Evolutionary conservation across 1,284 basidiomycete species (phyloP).

Genomic region (Termitomyces sp.): DNA sequence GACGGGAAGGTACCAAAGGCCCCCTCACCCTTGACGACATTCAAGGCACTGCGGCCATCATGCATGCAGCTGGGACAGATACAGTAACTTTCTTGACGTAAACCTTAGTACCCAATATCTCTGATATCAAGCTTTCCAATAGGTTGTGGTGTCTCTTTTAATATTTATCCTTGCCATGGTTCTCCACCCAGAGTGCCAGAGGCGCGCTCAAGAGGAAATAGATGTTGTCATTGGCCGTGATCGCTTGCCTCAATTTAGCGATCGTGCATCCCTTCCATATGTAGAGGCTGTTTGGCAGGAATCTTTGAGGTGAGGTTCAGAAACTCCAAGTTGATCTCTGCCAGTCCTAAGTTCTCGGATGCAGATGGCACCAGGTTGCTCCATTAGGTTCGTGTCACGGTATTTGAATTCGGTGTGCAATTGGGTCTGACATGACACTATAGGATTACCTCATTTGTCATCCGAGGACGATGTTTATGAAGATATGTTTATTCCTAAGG

Average conservation of each 20-base stretch:
- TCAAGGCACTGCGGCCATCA: slow-evolving; percentile 12
- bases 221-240: slow-evolving; percentile 35
- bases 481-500: slow-evolving; percentile 30
- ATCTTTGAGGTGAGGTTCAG: slow-evolving; percentile 27
- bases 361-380: slow-evolving; percentile 15
- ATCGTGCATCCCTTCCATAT: slow-evolving; percentile 24
- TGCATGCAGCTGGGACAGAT: slow-evolving; percentile 17
- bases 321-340: neutral
- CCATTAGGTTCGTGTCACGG: slow-evolving; percentile 7
- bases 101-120: neutral
- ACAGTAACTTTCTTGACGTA: slow-evolving; percentile 6
- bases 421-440: neutral
- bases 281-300: slow-evolving; percentile 26
- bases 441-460: slow-evolving; percentile 23
- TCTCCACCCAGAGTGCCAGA: slow-evolving; percentile 37
- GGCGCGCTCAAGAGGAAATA: slow-evolving; percentile 40
- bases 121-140: neutral
- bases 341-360: neutral
- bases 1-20: neutral
- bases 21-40: slow-evolving; percentile 3
- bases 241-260: slow-evolving; percentile 36
- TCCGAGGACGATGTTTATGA: slow-evolving; percentile 27
- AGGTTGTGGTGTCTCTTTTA: slow-evolving; percentile 4
- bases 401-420: neutral
- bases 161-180: slow-evolving; percentile 38